Evolutionary conservation across 192 early-diverging fungal genomes (phyloP).

Genomic region (Phycomyces blakesleeanus): DNA sequence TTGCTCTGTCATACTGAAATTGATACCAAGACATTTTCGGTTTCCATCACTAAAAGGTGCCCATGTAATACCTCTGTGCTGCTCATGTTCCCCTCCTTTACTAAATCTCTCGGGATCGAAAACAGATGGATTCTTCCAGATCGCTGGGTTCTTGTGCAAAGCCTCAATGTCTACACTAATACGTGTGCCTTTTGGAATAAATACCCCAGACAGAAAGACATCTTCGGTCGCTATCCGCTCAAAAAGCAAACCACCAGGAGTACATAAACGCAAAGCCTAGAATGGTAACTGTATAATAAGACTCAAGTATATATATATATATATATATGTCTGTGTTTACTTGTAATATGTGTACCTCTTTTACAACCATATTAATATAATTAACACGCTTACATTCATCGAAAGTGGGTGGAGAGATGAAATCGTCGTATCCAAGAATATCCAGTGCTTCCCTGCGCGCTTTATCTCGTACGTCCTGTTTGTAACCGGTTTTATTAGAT

Average conservation of each 20-base stretch:
- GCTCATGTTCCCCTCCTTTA: constrained; percentile 1
- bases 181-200: constrained; percentile 20
- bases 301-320: background rate
- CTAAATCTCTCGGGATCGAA: constrained; percentile 27
- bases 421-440: constrained; percentile 13
- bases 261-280: constrained; percentile 14
- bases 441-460: constrained; percentile 18
- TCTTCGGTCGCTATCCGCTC: constrained; percentile 10
- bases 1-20: constrained; percentile 58
- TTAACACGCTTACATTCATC: constrained; percentile 4
- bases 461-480: constrained; percentile 23
- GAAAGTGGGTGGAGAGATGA: background rate
- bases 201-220: background rate
- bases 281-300: background rate
- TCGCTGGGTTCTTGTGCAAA: constrained; percentile 8
- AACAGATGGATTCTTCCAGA: constrained; percentile 11
- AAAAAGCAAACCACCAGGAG: background rate
- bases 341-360: constrained; percentile 22
- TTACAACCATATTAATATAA: constrained; percentile 16
- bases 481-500: background rate
- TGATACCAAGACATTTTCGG: constrained; percentile 60
- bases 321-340: too few relatives aligned
- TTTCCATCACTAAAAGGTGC: constrained; percentile 53
- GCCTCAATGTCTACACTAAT: constrained; percentile 15
- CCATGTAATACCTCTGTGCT: constrained; percentile 37